Evolutionary conservation across 371 early-diverging fungal genomes (phyloP), one percentile per base, ranked within the genome.

Genomic region (Paraphysoderma sedebokerense): DNA sequence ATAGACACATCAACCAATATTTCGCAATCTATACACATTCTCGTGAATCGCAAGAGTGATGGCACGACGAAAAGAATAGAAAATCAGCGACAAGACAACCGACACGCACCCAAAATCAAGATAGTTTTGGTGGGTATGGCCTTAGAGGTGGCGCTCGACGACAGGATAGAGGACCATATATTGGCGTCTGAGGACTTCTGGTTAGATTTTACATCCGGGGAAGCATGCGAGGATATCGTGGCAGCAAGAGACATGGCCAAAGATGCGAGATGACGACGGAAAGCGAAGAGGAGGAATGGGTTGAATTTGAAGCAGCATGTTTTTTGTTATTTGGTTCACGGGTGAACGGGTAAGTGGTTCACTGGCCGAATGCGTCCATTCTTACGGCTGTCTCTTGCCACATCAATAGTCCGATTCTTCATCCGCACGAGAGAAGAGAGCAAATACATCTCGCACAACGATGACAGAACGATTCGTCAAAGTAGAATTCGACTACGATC

Each of bases 121-220:
- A 84, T 66, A 54, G 66, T 77, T 55, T 79, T 81, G 12, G 72
- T 63, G 13, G 77, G 77, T 3, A 76, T 72, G 38, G 72, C 65
- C 59, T 74, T 77, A 20, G 81, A 69, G 42, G 81, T 72, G n/a
- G 80, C 74, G 3, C 77, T 82, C 23, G 72, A 68, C 40, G 72
- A 65, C 38, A 86, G 65, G 32, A 82, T 77, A 32, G 75, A 65
- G 24, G 79, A 77, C 87, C 87, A 86, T 46, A 84, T 79, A 13
- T 28, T 28, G 19, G 4, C 40, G 4, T 1, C 40, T 24, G 40
- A n/a, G n/a, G 36, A 19, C 36, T 19, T n/a, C 1, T 36, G 36
- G 36, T 36, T 19, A 2, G 19, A 12, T 12, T 12, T 12, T n/a
- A n/a, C 12, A n/a, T 12, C n/a, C n/a, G n/a, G n/a, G n/a, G n/a